phyloP scores from a whole-genome alignment of 2,329 filamentous ascomycete species.

The Pseudogymnoascus sp. region DNA sequence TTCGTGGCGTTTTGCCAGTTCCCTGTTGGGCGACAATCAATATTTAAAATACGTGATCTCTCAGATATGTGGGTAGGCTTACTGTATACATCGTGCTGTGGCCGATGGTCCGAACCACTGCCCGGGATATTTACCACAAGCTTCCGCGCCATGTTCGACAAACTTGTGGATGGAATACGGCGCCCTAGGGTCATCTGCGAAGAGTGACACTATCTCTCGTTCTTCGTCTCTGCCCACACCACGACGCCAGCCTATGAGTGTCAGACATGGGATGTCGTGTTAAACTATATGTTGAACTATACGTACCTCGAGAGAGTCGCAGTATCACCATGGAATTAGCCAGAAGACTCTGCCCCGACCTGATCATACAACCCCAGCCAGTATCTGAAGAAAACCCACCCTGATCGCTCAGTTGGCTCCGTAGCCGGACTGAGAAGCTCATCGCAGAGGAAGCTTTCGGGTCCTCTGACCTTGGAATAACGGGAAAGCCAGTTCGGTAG shows the following conservation, averaged over 20 bases:
- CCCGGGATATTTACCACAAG: conserved; percentile 89
- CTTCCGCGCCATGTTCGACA: conserved; percentile 75
- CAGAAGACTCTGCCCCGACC: conserved; percentile 86
- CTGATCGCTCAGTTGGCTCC: conserved; percentile 71
- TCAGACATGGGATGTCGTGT: conserved; percentile 11
- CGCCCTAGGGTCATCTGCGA: conserved; percentile 78
- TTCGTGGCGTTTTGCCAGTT: conserved; percentile 60
- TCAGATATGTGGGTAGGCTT: conserved; percentile 31
- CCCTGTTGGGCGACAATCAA: conserved; percentile 42
- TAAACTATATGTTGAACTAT: neutral
- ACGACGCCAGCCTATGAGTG: conserved; percentile 65
- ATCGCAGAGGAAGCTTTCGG: conserved; percentile 64
- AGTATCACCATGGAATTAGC: conserved; percentile 75
- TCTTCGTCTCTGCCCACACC: conserved; percentile 54
- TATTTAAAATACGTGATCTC: conserved; percentile 16
- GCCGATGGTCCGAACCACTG: conserved; percentile 99
- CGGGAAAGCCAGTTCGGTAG: conserved; percentile 79
- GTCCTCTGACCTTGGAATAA: conserved; percentile 73
- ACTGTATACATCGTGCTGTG: conserved; percentile 91
- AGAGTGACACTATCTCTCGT: conserved; percentile 66
- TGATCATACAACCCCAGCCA: conserved; percentile 98
- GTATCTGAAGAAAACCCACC: conserved; percentile 85
- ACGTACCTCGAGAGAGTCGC: conserved; percentile 68
- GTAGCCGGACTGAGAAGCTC: conserved; percentile 77
- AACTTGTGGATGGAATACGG: conserved; percentile 95